Base-by-base conservation (phyloP, 768 basidiomycete genomes). In the Xerocomus spinulosus region DNA sequence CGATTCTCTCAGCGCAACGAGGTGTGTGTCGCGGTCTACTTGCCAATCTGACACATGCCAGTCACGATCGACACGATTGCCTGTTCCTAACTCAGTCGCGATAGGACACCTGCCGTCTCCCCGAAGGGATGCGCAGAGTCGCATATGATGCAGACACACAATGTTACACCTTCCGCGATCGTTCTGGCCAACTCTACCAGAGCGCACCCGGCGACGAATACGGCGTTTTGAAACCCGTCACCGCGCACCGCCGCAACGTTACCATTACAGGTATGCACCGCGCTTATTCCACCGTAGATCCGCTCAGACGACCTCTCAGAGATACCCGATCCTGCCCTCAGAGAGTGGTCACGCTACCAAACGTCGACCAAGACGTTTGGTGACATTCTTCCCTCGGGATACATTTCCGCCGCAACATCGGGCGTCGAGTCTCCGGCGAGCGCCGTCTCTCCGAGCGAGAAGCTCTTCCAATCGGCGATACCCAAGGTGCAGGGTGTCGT, bases 81-180 rank as follows among this genome's bases (percentile, higher is more conserved):
- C 25, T 12, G 7, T 44, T 9, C 23, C 45, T 46, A 17, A 10
- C 37, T 39, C 40, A 49, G 9, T 39, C 48, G 30, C n/a, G 29
- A 47, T 41, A 74, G 71, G 74, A 72, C 45, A 14, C 60, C 51
- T 53, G 48, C 42, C 67, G 67, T 34, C 67, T 68, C 30, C 67
- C 67, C 8, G 68, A 68, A 25, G 79, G 79, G 24, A 66, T 80
- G 57, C 70, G 66, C 42, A 70, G 80, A 6, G 67, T 78, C 10
- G 75, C 63, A 2, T 82, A 81, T 46, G 80, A 82, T 51, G 70
- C 77, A 0, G 80, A 82, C 45, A 70, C 74, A 0, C 58, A 68
- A n/a, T 62, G 68, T 13, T 81, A 80, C 48, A 75, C 70, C 4
- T 82, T 80, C 42, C 59, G 67, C 26, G 79, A 82, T 46, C 51